Conservation (phyloP, 1,284 basidiomycete genomes). For the Xerocomus minutiporus region DNA sequence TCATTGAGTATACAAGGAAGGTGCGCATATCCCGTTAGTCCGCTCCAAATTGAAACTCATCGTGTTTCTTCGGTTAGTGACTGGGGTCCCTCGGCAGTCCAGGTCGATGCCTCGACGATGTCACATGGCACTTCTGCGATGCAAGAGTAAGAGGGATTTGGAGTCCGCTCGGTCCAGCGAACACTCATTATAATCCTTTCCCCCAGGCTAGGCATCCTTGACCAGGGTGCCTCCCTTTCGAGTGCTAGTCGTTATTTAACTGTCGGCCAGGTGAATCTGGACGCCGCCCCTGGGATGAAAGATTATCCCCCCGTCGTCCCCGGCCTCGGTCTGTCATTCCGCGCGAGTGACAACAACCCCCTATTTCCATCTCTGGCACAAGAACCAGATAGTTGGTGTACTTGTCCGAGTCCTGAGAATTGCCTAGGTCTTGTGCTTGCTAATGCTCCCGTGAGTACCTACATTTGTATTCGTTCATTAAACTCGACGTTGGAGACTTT, state of each 20-base stretch:
- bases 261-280: not conserved
- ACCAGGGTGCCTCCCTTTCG: not conserved
- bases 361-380: not conserved
- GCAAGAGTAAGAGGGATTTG: not conserved
- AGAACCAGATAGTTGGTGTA: not conserved
- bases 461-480: not conserved
- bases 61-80: not conserved
- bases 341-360: too few species aligned
- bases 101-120: not conserved
- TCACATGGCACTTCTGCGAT: not conserved
- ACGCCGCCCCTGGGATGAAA: not conserved
- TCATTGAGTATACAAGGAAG: not conserved
- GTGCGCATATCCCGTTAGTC: not conserved
- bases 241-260: not conserved
- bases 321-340: not conserved
- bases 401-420: not conserved
- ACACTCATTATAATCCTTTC: not conserved
- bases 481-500: not conserved
- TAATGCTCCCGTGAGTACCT: conserved; percentile 5
- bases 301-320: not conserved
- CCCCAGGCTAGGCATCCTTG: not conserved
- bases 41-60: not conserved
- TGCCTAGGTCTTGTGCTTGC: not conserved
- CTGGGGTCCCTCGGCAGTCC: not conserved
- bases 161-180: not conserved